These are phyloP conservation scores for Acaromyces ingoldii DNA, from an alignment of 1,284 basidiomycete species.

Conservation along the genomic window DNA sequence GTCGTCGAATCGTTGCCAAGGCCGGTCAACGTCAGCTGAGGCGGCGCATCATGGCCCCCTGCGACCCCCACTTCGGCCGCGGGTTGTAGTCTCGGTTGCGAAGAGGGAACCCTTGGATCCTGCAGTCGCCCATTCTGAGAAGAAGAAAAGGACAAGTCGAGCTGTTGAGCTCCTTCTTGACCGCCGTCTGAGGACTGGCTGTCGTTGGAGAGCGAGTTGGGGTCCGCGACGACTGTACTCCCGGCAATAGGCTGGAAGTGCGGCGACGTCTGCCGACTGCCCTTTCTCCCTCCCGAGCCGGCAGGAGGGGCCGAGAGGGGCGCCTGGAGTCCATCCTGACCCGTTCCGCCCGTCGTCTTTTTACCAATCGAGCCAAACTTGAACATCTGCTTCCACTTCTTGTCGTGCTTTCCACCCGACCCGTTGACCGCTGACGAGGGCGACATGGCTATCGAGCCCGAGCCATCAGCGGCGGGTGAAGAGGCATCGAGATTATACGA, in stretches of 20 bases:
- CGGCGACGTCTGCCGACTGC: background rate
- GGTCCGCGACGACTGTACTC: constrained; percentile 36
- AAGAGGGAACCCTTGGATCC: background rate
- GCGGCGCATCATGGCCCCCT: background rate
- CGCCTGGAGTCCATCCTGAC: background rate
- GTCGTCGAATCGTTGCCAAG: background rate
- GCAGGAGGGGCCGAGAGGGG: background rate
- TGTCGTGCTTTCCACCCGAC: constrained; percentile 35
- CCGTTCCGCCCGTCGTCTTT: constrained; percentile 20
- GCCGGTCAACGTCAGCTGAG: constrained; percentile 4
- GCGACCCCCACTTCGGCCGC: background rate
- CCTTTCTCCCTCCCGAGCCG: background rate
- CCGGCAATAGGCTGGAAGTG: constrained; percentile 34
- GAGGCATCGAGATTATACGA: too few relatives aligned
- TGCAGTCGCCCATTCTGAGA: constrained; percentile 22
- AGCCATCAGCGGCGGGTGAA: too few relatives aligned
- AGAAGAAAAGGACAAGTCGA: too few relatives aligned
- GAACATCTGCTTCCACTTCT: constrained; percentile 48
- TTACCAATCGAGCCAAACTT: constrained; percentile 42
- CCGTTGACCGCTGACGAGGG: too few relatives aligned
- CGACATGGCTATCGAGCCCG: too few relatives aligned
- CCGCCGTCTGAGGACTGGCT: constrained; percentile 12
- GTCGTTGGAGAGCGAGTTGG: constrained; percentile 40
- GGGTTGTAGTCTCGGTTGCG: background rate
- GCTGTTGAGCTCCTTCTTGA: background rate